Conservation (phyloP, 73 alveolate genomes). For the Paramecium sonneborni region DNA sequence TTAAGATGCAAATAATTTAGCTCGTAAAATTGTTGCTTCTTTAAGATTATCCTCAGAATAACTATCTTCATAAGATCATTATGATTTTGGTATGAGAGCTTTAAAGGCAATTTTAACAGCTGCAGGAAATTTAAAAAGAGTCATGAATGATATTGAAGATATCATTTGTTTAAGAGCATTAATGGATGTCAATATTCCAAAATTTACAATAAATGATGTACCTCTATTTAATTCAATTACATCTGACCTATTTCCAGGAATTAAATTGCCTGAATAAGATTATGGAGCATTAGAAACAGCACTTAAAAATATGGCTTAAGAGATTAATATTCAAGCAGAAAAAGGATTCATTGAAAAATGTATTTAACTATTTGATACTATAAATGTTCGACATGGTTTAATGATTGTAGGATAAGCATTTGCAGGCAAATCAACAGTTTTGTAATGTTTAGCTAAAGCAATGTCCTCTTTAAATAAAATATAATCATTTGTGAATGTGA, state of each 20-base stretch:
- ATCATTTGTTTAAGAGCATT: constrained; percentile 92
- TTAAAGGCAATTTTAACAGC: constrained; percentile 99
- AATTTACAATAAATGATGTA: constrained; percentile 99
- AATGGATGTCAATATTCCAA: constrained; percentile 97
- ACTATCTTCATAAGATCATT: constrained; percentile 98
- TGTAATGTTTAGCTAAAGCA: constrained; percentile 95
- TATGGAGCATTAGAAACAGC: constrained; percentile 77
- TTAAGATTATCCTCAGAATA: constrained; percentile 97
- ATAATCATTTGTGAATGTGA: constrained; percentile 64
- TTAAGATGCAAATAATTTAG: constrained; percentile 95
- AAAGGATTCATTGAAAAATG: constrained; percentile 96
- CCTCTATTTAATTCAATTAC: constrained; percentile 99
- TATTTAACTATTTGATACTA: constrained; percentile 98
- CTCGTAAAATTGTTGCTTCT: constrained; percentile 98
- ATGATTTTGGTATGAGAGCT: constrained; percentile 99
- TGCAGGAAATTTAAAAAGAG: constrained; percentile 97
- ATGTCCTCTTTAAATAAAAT: constrained; percentile 82
- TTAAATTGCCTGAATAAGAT: constrained; percentile 89
- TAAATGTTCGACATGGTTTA: constrained; percentile 93
- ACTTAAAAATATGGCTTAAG: constrained; percentile 56
- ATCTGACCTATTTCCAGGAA: constrained; percentile 99
- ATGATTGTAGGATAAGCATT: constrained; percentile 96
- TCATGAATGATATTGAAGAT: constrained; percentile 89
- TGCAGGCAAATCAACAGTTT: constrained; percentile 73
- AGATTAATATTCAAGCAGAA: constrained; percentile 87